A percentile compares a stretch with the other conserved stretches of the same genome.
Conservation (phyloP, 1,284 basidiomycete species). For the Phenoliferia sp. region DNA sequence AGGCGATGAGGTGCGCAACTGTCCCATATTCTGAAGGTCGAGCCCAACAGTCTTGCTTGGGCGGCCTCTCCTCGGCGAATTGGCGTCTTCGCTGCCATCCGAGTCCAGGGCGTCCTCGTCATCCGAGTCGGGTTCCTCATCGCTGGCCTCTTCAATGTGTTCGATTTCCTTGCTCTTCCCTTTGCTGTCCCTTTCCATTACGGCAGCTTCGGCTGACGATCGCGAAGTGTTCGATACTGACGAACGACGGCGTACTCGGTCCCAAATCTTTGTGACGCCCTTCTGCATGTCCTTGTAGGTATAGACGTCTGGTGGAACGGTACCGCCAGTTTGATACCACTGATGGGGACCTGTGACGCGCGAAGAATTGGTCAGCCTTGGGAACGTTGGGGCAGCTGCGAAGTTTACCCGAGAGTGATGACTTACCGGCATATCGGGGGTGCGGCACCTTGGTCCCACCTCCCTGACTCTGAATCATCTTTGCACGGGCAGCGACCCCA, state of each 20-base stretch:
- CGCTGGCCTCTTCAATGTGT: conserved; percentile 27
- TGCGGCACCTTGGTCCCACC: conserved; percentile 12
- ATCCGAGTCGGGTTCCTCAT: conserved; percentile 11
- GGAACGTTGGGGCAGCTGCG: background rate
- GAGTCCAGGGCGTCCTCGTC: background rate
- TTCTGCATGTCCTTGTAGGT: conserved; percentile 19
- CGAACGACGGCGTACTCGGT: conserved; percentile 5
- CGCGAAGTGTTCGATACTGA: background rate
- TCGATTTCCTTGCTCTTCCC: conserved; percentile 24
- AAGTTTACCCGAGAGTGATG: background rate
- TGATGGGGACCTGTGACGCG: conserved; percentile 22
- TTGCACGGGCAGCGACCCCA: conserved; percentile 24
- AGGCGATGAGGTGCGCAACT: background rate
- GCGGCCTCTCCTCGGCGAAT: background rate
- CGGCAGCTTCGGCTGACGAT: conserved; percentile 10
- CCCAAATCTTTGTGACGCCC: conserved; percentile 28
- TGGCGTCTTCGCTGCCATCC: background rate
- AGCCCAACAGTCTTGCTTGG: background rate
- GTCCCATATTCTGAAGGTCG: background rate
- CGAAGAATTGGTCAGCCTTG: background rate
- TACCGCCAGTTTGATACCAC: conserved; percentile 27
- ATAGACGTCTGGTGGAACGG: conserved; percentile 25
- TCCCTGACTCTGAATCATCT: conserved; percentile 26
- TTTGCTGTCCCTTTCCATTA: conserved; percentile 28
- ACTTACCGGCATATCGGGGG: conserved; percentile 26